Conservation (phyloP, 2,329 filamentous ascomycete genomes). For the Raffaelea albimanens region DNA sequence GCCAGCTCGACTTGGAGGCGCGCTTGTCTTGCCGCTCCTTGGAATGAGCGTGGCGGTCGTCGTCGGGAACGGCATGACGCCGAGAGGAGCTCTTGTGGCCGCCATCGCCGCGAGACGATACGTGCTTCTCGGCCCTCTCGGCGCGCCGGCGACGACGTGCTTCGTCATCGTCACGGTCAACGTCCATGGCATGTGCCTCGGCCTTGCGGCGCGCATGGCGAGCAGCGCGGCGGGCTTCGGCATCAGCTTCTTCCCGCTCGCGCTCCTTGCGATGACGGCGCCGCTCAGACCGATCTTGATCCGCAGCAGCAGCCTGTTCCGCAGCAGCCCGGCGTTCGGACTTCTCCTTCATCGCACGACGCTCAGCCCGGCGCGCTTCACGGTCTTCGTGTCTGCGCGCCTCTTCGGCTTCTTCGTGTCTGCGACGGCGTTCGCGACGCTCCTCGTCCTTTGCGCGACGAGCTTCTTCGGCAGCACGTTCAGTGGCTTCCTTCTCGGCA, state of each 20-base stretch:
- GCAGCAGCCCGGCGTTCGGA: constrained; percentile 39
- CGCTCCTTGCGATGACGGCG: constrained; percentile 39
- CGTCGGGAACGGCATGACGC: constrained; percentile 29
- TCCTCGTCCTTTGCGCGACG: constrained; percentile 47
- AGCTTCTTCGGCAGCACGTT: constrained; percentile 44
- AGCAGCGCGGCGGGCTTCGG: constrained; percentile 34
- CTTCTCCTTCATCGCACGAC: constrained; percentile 39
- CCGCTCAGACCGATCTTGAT: constrained; percentile 39
- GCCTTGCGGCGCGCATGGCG: constrained; percentile 39
- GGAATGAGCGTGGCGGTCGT: constrained; percentile 33
- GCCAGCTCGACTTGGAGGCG: constrained; percentile 36
- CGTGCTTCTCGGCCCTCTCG: constrained; percentile 33
- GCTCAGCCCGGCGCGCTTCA: constrained; percentile 47
- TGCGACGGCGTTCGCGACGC: constrained; percentile 44
- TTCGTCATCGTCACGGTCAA: constrained; percentile 37
- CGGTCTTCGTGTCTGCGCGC: constrained; percentile 46
- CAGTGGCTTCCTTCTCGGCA: constrained; percentile 39
- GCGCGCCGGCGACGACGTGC: constrained; percentile 46
- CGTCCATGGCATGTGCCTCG: constrained; percentile 17
- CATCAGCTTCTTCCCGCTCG: constrained; percentile 31
- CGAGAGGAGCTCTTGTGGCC: constrained; percentile 32
- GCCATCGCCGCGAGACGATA: background rate
- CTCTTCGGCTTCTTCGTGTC: constrained; percentile 46
- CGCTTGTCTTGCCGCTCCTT: constrained; percentile 22
- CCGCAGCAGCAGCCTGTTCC: constrained; percentile 21